Conservation (phyloP, 768 basidiomycete genomes). For the Phaeotremella fagi region DNA sequence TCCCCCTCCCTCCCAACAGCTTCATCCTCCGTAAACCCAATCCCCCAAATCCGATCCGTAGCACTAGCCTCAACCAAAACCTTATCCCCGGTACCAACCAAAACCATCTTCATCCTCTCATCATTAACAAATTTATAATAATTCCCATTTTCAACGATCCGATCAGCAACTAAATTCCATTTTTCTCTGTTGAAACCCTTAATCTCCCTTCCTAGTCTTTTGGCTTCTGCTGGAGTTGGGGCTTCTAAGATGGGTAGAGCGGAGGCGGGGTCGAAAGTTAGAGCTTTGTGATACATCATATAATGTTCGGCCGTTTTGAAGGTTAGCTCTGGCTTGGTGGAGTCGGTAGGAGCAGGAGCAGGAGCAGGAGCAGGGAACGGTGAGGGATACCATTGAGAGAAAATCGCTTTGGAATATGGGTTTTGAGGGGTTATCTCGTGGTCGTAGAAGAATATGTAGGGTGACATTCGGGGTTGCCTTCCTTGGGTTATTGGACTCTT, state of each 20-base stretch:
- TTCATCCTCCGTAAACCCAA: slow-evolving; percentile 56
- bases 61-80: slow-evolving; percentile 69
- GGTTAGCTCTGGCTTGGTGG: not conserved
- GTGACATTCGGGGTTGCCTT: not conserved
- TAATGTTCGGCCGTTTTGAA: slow-evolving; percentile 60
- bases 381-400: slow-evolving; percentile 32
- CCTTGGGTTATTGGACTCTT: too few species aligned
- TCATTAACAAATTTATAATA: slow-evolving; percentile 58
- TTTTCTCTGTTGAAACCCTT: slow-evolving; percentile 53
- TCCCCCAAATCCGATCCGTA: slow-evolving; percentile 61
- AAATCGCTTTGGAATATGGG: slow-evolving; percentile 17
- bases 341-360: slow-evolving; percentile 1
- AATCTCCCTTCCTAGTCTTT: slow-evolving; percentile 57
- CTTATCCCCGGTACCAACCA: slow-evolving; percentile 58
- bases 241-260: slow-evolving; percentile 53
- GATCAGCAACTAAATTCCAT: slow-evolving; percentile 54
- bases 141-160: slow-evolving; percentile 56
- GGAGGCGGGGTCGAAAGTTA: slow-evolving; percentile 55
- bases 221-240: slow-evolving; percentile 52
- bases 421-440: slow-evolving; percentile 11
- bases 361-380: slow-evolving; percentile 15
- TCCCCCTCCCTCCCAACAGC: slow-evolving; percentile 48
- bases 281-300: slow-evolving; percentile 65
- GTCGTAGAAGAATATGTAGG: slow-evolving; percentile 26
- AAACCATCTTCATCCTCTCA: slow-evolving; percentile 48